Conservation (phyloP, 257 asterid genomes). For the Petrea volubilis region DNA sequence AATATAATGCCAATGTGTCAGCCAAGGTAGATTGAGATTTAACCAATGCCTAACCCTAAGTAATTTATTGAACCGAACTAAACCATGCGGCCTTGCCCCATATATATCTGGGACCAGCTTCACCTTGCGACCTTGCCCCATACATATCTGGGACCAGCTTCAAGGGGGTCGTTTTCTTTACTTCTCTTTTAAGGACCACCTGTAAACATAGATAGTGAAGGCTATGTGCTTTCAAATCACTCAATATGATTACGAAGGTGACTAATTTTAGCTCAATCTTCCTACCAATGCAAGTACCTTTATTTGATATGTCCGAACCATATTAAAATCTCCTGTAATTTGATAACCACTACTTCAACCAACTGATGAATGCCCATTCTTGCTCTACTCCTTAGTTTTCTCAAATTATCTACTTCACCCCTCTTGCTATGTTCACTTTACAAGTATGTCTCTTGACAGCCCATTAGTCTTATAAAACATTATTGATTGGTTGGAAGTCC, state of each 20-base stretch:
- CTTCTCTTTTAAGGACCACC: neutral
- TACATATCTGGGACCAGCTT: slow-evolving; percentile 5
- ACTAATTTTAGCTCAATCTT: neutral
- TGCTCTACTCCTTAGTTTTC: neutral
- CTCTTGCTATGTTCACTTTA: slow-evolving; percentile 4
- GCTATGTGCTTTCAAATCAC: neutral
- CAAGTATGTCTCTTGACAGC: neutral
- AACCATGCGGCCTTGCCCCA: neutral
- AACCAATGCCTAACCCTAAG: neutral
- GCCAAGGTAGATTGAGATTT: slow-evolving; percentile 10
- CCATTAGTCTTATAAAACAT: neutral
- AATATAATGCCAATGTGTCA: slow-evolving; percentile 2
- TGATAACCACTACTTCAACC: neutral
- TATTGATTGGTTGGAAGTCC: neutral
- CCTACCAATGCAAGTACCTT: slow-evolving; percentile 2
- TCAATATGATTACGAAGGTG: neutral
- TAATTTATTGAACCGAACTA: neutral
- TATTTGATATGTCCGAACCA: neutral
- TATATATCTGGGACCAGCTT: slow-evolving; percentile 3
- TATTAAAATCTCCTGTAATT: neutral
- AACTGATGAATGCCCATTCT: neutral
- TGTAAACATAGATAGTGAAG: neutral
- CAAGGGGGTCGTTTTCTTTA: neutral
- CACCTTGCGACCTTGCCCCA: neutral
- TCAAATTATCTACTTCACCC: neutral